Percentiles rank a stretch among this genome's conserved stretches.
Evolutionary conservation across 169 alveolate genomes (phyloP).

Genomic region (Hammondia hammondi): DNA sequence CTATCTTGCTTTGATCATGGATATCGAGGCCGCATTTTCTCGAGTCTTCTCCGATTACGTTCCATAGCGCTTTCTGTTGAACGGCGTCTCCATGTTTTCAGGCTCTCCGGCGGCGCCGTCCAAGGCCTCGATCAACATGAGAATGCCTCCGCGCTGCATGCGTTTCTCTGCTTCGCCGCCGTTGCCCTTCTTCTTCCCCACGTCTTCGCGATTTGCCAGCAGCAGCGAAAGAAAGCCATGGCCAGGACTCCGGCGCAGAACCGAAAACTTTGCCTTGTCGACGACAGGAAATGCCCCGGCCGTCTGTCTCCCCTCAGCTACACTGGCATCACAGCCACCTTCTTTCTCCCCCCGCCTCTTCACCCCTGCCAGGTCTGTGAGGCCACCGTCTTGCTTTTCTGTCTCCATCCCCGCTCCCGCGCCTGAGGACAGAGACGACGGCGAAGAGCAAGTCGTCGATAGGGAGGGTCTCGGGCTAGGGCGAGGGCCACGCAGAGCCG

Average conservation of each 20-base stretch:
- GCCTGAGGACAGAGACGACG: not conserved
- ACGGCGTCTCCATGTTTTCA: conserved; percentile 5
- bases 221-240: not conserved
- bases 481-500: not conserved
- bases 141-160: not conserved
- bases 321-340: not conserved
- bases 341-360: not conserved
- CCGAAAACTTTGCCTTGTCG: not conserved
- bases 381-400: not conserved
- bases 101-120: conserved; percentile 28
- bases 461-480: not conserved
- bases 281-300: not conserved
- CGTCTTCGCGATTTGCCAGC: not conserved
- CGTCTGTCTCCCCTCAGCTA: not conserved
- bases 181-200: not conserved
- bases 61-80: conserved; percentile 34
- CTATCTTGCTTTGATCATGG: no score
- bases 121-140: conserved; percentile 2
- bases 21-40: no score
- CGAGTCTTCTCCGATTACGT: not conserved
- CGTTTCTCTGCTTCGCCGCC: not conserved
- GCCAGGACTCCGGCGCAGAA: not conserved
- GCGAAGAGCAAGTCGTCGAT: conserved; percentile 29
- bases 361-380: not conserved
- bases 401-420: not conserved